Evolutionary conservation across 1,139 yeast species (phyloP).

Genomic region (Lodderomyces theae): DNA sequence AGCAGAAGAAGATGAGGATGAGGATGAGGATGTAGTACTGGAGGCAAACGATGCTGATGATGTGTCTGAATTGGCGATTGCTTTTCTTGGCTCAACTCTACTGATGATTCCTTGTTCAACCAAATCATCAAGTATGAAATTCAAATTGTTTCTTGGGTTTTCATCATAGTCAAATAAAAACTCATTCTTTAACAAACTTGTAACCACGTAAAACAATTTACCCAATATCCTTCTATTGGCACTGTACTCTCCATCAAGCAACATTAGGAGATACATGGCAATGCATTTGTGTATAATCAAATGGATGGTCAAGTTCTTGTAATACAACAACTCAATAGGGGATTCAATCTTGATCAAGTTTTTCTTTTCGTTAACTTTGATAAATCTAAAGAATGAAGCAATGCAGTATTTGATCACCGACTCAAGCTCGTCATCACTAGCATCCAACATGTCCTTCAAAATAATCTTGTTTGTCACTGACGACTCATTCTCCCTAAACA

Average conservation of each 20-base stretch:
- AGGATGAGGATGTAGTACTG: neutral
- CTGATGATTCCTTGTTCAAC: slow-evolving; percentile 16
- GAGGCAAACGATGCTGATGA: neutral
- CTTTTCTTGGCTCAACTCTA: neutral
- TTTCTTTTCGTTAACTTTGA: slow-evolving; percentile 29
- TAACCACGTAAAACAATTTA: slow-evolving; percentile 33
- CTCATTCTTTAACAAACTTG: slow-evolving; percentile 43
- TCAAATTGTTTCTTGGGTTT: slow-evolving; percentile 29
- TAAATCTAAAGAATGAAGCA: slow-evolving; percentile 33
- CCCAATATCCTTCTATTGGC: slow-evolving; percentile 22
- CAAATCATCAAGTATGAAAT: slow-evolving; percentile 30
- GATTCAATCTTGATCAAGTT: slow-evolving; percentile 30
- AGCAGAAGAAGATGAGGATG: slow-evolving; percentile 7
- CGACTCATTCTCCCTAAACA: slow-evolving; percentile 22
- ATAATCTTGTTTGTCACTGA: slow-evolving; percentile 22
- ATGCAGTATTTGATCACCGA: slow-evolving; percentile 29
- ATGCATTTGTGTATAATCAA: slow-evolving; percentile 39
- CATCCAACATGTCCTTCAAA: slow-evolving; percentile 16
- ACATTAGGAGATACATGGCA: slow-evolving; percentile 30
- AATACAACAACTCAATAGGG: slow-evolving; percentile 43
- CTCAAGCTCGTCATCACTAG: slow-evolving; percentile 19
- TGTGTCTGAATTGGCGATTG: neutral
- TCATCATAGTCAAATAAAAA: slow-evolving; percentile 45
- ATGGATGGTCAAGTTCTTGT: slow-evolving; percentile 44
- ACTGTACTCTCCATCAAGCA: slow-evolving; percentile 14